Evolutionary conservation across 2,329 filamentous ascomycete species (phyloP), one percentile per base, ranked within the genome.

Genomic region (Metarhizium sp.): DNA sequence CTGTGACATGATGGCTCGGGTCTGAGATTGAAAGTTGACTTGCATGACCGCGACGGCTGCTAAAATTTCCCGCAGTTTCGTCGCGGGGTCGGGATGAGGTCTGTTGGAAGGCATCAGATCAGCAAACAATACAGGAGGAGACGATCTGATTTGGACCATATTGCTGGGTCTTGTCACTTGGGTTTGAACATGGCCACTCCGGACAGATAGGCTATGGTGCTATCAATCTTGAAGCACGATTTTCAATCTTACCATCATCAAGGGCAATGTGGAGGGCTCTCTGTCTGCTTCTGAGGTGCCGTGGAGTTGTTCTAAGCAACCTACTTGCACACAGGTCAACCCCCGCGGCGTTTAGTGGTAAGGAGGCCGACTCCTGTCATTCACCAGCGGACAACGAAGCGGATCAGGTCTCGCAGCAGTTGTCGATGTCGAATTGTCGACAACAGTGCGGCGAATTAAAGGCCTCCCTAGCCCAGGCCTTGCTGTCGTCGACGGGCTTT

Each of bases 1-100:
- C 92, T 55, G 91, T 96, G 68, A 96, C 90, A 81, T 96, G 92
- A 73, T 96, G 90, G 73, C 81, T 90, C 58, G 92, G 88, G 73
- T 96, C 91, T 70, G 88, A 94, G 69, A 95, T 84, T 55, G 81
- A 84, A 52, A 83, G 73, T 64, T 82, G 78, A 66, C 72, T 79
- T 58, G 71, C 71, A 69, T 83, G 80, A 61, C 80, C 80, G 66
- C 80, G 80, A 69, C 79, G 79, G 68, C 70, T 79, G 62, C 78
- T 72, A 70, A 82, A 81, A 69, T 74, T 81, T 66, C 73, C 75
- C 68, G 78, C 77, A 69, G 75, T 73, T 74, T 82, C 75, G 71
- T 67, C 70, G 66, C 75, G 77, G 70, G 76, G 75, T 68, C 77
- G 76, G 71, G 78, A 78, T 69, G 80, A 81, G 74, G 80, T 81